These are phyloP conservation scores for Rhizopus delemar DNA, from an alignment of 371 early-diverging fungal genomes.

Conservation along the genomic window DNA sequence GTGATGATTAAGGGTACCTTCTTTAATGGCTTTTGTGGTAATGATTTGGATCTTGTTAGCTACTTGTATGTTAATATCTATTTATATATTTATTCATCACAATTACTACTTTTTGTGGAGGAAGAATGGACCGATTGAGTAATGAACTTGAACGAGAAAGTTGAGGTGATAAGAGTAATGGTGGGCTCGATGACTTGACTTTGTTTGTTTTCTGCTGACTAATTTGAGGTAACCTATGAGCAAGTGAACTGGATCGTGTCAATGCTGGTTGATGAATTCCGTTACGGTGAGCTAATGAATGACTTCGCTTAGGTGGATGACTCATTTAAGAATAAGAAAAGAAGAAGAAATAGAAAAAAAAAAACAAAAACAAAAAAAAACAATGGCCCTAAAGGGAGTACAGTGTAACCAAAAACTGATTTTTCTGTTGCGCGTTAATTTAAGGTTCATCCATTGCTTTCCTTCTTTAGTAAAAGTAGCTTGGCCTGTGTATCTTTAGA, in stretches of 20 bases:
- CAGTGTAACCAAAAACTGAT: no score
- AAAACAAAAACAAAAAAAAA: no score
- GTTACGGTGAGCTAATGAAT: slow-evolving; percentile 19
- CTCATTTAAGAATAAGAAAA: no score
- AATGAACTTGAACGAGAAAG: background rate
- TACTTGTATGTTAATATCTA: background rate
- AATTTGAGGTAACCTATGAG: background rate
- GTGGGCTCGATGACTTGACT: no score
- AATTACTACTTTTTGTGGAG: background rate
- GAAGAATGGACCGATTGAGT: background rate
- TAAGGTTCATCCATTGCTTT: no score
- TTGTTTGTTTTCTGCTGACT: no score
- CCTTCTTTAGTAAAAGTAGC: no score
- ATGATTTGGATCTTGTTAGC: slow-evolving; percentile 16
- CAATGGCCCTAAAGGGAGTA: no score
- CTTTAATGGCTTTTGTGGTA: slow-evolving; percentile 8
- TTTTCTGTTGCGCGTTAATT: no score
- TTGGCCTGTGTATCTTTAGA: no score
- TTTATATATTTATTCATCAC: background rate
- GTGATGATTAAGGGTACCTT: background rate
- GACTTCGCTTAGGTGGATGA: slow-evolving; percentile 15
- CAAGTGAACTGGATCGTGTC: slow-evolving; percentile 17
- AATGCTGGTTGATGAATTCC: slow-evolving; percentile 3
- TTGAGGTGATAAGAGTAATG: no score
- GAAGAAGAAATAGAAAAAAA: no score